These are phyloP conservation scores for Trichosanthes cucumerina DNA, from an alignment of 306 rosid genomes.

Conservation along the genomic window DNA sequence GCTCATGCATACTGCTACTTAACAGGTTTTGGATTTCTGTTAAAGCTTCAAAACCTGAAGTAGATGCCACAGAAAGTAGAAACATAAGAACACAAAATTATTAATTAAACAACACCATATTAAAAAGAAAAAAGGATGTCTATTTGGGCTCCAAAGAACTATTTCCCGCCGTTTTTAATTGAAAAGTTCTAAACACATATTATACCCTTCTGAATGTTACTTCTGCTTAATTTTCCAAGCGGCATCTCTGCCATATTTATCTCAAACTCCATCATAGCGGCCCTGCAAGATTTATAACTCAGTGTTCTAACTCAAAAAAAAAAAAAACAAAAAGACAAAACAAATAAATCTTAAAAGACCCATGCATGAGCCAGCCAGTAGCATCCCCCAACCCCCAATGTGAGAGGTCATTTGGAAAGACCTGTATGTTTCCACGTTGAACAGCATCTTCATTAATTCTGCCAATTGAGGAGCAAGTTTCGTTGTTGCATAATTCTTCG, in stretches of 20 bases:
- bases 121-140: no score
- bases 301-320: slow-evolving; percentile 16
- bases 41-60: slow-evolving; percentile 88
- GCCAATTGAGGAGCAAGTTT: slow-evolving; percentile 57
- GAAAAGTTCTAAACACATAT: no score
- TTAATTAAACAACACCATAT: no score
- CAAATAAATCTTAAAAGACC: not conserved
- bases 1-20: slow-evolving; percentile 22
- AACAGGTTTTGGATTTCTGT: slow-evolving; percentile 87
- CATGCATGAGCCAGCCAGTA: not conserved
- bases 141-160: no score
- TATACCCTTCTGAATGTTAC: slow-evolving; percentile 82
- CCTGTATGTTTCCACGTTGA: slow-evolving; percentile 97
- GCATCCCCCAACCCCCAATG: not conserved
- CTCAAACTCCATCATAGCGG: slow-evolving; percentile 98
- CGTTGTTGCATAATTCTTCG: slow-evolving; percentile 27
- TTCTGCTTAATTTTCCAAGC: slow-evolving; percentile 89
- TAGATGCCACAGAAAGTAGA: slow-evolving; percentile 12
- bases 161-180: no score
- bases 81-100: not conserved
- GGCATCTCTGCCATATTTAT: slow-evolving; percentile 98
- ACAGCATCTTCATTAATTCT: slow-evolving; percentile 87
- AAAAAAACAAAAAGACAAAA: not conserved
- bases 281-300: slow-evolving; percentile 48
- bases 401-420: slow-evolving; percentile 8